Evolutionary conservation across 2,329 filamentous ascomycete genomes (phyloP), one percentile per base, ranked within the genome.

Genomic region (Venturia aucupariae): DNA sequence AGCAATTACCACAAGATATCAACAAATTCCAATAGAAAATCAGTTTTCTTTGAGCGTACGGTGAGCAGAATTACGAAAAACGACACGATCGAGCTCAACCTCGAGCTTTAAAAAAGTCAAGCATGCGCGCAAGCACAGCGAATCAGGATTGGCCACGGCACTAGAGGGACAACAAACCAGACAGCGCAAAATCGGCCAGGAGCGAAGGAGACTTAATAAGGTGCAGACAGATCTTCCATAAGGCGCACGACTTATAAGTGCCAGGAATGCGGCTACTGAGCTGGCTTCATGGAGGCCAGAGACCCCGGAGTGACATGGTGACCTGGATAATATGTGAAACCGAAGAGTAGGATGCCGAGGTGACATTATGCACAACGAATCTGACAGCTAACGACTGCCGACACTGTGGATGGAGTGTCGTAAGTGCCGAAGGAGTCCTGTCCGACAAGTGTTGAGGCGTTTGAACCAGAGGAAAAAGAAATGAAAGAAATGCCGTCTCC

Each of bases 1-100:
- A 57, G 51, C 51, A 57, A 57, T 57, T 57, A 57, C 51, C 51
- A 51, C 24, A 27, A n/a, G 51, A 57, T 35, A 57, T 35, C 30
- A 35, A 35, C 27, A 38, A 57, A 57, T 19, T n/a, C 30, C 51
- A 57, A 35, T 35, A n/a, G 51, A 35, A n/a, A 57, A 35, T 4
- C 2, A n/a, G 22, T 8, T 51, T 57, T 35, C 51, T 57, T 35
- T 35, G 30, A 24, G 27, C 30, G 51, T 35, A 41, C 17, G 51
- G 15, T 35, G 51, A 57, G 51, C 13, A 57, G 1, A 57, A 4
- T 5, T 17, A 27, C 8, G 51, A 35, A 11, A 57, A 22, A 17
- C n/a, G 15, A n/a, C 27, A 57, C 30, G 17, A 35, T n/a, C 30
- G 30, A 57, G 27, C 51, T 57, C 30, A 19, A 57, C 15, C 51